Base-by-base conservation (phyloP, 768 basidiomycete species). In the Suillus plorans region DNA sequence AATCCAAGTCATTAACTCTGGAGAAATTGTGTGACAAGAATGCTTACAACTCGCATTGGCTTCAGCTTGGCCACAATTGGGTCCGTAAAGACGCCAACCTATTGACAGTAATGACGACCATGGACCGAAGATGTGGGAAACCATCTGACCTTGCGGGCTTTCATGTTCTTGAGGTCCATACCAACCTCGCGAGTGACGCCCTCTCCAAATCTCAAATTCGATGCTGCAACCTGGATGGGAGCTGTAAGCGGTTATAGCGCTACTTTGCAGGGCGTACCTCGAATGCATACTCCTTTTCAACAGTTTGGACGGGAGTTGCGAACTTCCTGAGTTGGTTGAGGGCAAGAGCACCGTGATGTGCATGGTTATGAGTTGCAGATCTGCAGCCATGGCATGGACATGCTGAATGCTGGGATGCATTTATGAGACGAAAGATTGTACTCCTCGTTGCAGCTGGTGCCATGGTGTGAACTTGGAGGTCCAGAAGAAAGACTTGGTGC, bases 31-130 rank as follows among this genome's bases (percentile, higher is more conserved):
- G 47, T 41, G n/a, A 28, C 34, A 31, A 18, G 61, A 47, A 42
- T 59, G 77, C 88, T 66, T 67, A 94, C 95, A 64, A 85, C 86
- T 74, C 90, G 85, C 87, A 97, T 91, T 4, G 95, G 92, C 60
- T 80, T 84, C 61, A 98, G 82, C 68, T 90, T 88, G 52, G 87
- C 89, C 28, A 99, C 84, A 63, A 89, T 92, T 14, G 89, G 86
- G 71, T 99, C 97, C 5, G 97, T 98, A 74, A 96, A 97, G 25
- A 99, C 92, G 20, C 86, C 97, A 68, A 99, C 92, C 89, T 97
- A 72, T 5, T 34, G n/a, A 50, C n/a, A 31, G 36, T 12, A 64
- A 65, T 41, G 37, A 69, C 61, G 65, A 28, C 55, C 41, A 65
- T 59, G 63, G 41, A 37, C 49, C 45, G 58, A 39, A 52, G 61